Conservation (phyloP, 1,284 basidiomycete species). For the Ustilago shanxiensis region DNA sequence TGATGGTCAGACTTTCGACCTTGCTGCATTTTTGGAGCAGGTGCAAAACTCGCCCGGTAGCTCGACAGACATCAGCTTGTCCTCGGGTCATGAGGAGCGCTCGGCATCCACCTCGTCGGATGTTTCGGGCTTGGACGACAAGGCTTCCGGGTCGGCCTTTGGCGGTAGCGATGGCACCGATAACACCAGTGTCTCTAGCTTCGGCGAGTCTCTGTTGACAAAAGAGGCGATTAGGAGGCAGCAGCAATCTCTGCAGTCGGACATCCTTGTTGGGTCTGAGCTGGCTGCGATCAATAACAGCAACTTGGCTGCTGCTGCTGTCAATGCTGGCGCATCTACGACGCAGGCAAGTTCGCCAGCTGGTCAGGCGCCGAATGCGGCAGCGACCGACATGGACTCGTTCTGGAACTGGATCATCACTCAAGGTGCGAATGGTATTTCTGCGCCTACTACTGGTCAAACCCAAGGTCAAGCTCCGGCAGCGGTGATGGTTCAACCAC, state of each 20-base stretch:
- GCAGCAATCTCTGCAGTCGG: constrained; percentile 37
- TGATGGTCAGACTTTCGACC: constrained; percentile 53
- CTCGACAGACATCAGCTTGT: constrained; percentile 42
- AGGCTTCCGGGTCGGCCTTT: constrained; percentile 23
- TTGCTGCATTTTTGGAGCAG: constrained; percentile 56
- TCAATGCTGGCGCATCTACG: constrained; percentile 3
- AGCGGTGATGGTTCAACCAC: constrained; percentile 24
- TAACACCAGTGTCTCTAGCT: constrained; percentile 44
- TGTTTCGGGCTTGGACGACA: constrained; percentile 34
- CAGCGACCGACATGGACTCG: constrained; percentile 49
- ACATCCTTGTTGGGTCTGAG: not conserved
- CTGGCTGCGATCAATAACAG: not conserved
- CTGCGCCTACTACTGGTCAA: constrained; percentile 2
- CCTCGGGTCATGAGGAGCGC: constrained; percentile 37
- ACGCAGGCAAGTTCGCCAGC: constrained; percentile 27
- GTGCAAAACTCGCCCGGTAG: constrained; percentile 53
- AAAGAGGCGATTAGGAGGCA: constrained; percentile 40
- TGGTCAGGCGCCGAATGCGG: constrained; percentile 15
- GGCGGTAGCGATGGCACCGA: constrained; percentile 37
- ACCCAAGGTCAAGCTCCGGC: constrained; percentile 10
- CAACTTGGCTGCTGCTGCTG: constrained; percentile 3
- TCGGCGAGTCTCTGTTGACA: constrained; percentile 35
- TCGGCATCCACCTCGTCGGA: constrained; percentile 39
- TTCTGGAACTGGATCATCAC: constrained; percentile 65
- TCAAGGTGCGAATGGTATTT: constrained; percentile 52